Conservation (phyloP, 2,329 filamentous ascomycete genomes). For the Hansfordia pulvinata region DNA sequence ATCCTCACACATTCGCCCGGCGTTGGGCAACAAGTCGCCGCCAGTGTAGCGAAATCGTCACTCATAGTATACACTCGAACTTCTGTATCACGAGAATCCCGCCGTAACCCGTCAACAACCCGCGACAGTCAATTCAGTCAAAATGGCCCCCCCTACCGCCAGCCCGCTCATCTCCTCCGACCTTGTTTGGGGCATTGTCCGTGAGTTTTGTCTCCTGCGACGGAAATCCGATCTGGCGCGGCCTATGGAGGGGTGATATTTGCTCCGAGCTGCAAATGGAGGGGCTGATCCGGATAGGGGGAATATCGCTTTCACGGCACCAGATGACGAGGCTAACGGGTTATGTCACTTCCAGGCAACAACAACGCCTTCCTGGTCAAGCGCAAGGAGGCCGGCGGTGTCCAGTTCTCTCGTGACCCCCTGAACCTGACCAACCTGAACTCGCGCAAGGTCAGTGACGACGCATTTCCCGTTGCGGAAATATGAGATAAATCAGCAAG, state of each 20-base stretch:
- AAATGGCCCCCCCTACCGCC: conserved; percentile 36
- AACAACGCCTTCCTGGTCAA: conserved; percentile 90
- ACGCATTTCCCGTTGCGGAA: conserved; percentile 3
- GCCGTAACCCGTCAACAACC: conserved; percentile 9
- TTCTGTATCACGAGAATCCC: conserved; percentile 1
- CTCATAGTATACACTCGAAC: too few relatives aligned
- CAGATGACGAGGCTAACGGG: too few relatives aligned
- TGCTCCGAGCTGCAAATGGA: too few relatives aligned
- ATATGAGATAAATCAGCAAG: conserved; percentile 1
- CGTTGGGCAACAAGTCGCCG: too few relatives aligned
- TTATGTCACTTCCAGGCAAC: conserved; percentile 44
- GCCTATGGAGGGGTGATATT: too few relatives aligned
- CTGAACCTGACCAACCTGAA: conserved; percentile 88
- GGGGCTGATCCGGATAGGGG: too few relatives aligned
- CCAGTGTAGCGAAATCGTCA: conserved; percentile 2
- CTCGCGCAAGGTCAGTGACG: conserved; percentile 68
- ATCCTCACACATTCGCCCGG: too few relatives aligned
- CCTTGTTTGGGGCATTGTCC: conserved; percentile 88
- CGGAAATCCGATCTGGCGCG: conserved; percentile 1
- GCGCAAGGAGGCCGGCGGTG: conserved; percentile 65
- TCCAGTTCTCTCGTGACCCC: conserved; percentile 87
- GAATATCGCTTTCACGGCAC: too few relatives aligned
- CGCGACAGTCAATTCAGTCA: too few relatives aligned
- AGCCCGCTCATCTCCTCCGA: conserved; percentile 73
- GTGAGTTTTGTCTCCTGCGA: conserved; percentile 44